Evolutionary conservation across 2,329 filamentous ascomycete species (phyloP), one percentile per base, ranked within the genome.

Genomic region (Fusarium torreyae): DNA sequence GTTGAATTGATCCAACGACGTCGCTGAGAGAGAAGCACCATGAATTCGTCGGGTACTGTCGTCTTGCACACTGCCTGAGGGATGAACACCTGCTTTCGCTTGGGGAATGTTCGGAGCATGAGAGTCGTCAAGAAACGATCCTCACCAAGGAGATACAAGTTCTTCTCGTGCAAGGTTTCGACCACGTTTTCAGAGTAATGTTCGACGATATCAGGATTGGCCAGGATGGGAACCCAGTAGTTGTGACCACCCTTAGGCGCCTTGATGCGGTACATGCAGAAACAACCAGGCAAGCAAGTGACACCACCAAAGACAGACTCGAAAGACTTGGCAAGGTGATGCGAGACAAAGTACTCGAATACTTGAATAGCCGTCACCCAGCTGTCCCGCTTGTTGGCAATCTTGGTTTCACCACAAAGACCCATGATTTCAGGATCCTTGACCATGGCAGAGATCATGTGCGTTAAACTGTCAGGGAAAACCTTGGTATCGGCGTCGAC

Each of bases 201-300:
- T 82, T 99, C 96, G 46, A 99, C 97, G 43, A 99, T 93, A 77
- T 99, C 97, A 4, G 97, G 97, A 79, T 99, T 99, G 73, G 96
- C 96, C 69, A 99, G 88, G 76, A 99, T 98, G 9, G 96, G 96
- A 24, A 99, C 96, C 96, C 96, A 99, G 83, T 98, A 99, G 84
- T 99, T 98, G 79, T 98, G 94, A 26, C 92, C 95, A 70, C 96
- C 96, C 84, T 99, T 99, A 64, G 96, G 97, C 31, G 96, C 93
- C 83, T 99, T 99, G 88, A 99, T 98, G 76, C 96, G 93, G 85
- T 99, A 99, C 97, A 99, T 99, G 87, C 94, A 98, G 90, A 99
- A 99, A 86, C 96, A 99, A 70, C 96, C 96, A 17, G 96, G 96
- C 73, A 99, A 86, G 86, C 96, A 99, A 69, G 96, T 99, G 65